A percentile compares a stretch with the other conserved stretches of the same genome.
Evolutionary conservation across 176 grass and related monocot species (phyloP).

Genomic region (Carex pumila): DNA sequence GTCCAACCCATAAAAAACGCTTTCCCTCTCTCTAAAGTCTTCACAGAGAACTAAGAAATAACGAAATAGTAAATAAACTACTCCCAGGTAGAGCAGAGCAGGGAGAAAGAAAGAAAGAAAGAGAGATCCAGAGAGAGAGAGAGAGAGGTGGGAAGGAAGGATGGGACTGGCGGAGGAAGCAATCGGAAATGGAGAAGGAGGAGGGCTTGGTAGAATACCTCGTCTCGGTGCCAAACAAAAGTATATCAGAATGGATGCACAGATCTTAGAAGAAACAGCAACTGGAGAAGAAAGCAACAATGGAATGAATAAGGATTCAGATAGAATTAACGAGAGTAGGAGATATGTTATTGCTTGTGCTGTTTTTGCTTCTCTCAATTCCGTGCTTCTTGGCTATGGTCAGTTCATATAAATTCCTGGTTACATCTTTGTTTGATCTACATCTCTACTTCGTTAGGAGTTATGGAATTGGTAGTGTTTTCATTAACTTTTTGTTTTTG

Average conservation of each 20-base stretch:
- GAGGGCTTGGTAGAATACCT: conserved; percentile 1
- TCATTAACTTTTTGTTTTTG: neutral
- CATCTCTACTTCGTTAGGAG: neutral
- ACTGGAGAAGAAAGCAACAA: conserved; percentile 9
- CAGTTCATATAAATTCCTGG: neutral
- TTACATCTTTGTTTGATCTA: neutral
- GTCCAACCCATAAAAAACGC: neutral
- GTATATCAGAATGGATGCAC: conserved; percentile 22
- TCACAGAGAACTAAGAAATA: neutral
- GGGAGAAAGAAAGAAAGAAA: neutral
- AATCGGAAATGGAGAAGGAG: neutral
- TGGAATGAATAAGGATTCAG: neutral
- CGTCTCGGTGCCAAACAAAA: neutral
- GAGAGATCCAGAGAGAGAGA: neutral
- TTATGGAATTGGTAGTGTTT: neutral
- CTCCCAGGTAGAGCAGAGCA: neutral
- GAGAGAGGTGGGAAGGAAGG: neutral
- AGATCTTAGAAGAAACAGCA: conserved; percentile 21
- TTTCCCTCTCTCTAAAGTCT: neutral
- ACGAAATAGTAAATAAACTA: neutral
- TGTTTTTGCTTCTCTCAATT: conserved; percentile 80
- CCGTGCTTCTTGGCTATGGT: conserved; percentile 86
- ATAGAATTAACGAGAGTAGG: conserved; percentile 21
- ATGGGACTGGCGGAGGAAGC: neutral
- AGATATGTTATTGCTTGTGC: conserved; percentile 63